phyloP scores from a whole-genome alignment of 176 grass and related monocot genomes.

The Oryza meridionalis region DNA sequence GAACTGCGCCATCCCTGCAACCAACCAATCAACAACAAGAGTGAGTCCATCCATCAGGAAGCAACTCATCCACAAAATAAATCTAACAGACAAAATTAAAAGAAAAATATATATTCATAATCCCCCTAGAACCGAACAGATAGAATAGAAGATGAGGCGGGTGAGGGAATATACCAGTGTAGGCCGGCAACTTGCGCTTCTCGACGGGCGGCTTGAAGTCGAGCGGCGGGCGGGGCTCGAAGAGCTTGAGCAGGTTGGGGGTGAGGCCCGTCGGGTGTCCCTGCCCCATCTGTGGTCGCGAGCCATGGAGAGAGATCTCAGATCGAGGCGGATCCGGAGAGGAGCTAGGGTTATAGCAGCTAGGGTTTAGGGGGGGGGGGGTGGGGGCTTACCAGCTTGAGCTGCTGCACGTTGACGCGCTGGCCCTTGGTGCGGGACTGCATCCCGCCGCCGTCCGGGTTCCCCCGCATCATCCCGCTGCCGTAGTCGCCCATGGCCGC shows the following conservation, averaged over 20 bases:
- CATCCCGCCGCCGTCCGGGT: constrained; percentile 57
- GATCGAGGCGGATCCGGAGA: constrained; percentile 1
- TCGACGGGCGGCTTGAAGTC: constrained; percentile 77
- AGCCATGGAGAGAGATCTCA: constrained; percentile 22
- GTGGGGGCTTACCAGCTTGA: constrained; percentile 63
- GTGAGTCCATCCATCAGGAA: background rate
- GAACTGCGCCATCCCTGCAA: constrained; percentile 69
- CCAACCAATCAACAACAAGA: background rate
- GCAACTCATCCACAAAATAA: background rate
- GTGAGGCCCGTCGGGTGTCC: constrained; percentile 88
- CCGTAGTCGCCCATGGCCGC: constrained; percentile 78
- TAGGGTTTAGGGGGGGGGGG: constrained; percentile 42
- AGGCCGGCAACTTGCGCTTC: constrained; percentile 71
- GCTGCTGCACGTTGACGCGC: constrained; percentile 86
- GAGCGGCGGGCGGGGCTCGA: constrained; percentile 76
- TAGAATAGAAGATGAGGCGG: background rate
- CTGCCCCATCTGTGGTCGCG: constrained; percentile 72
- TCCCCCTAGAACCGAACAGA: background rate
- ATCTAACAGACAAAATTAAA: background rate
- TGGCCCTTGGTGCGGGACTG: constrained; percentile 73
- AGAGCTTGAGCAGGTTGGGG: constrained; percentile 89
- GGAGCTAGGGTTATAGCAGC: background rate
- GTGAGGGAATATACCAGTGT: constrained; percentile 48
- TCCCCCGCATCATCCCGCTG: constrained; percentile 66
- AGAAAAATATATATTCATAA: background rate